A percentile compares a stretch with the other conserved stretches of the same genome.
Evolutionary conservation across 2,329 filamentous ascomycete genomes (phyloP).

Genomic region (Botrytis medusae): DNA sequence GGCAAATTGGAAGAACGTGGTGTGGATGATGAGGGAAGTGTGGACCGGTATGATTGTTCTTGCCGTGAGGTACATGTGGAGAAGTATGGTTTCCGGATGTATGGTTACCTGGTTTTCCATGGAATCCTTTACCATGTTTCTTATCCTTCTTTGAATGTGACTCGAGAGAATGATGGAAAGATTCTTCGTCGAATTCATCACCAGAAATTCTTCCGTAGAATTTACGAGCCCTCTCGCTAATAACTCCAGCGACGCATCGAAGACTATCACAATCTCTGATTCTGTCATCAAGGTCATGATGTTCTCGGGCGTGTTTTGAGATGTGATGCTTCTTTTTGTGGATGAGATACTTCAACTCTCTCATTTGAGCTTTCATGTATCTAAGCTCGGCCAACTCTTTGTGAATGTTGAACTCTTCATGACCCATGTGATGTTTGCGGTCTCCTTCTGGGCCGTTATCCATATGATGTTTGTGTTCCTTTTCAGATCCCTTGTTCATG

Average conservation of each 20-base stretch:
- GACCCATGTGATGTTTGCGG: neutral
- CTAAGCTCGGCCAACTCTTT: slow-evolving; percentile 48
- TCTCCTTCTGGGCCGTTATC: neutral
- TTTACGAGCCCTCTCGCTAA: slow-evolving; percentile 42
- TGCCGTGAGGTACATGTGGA: slow-evolving; percentile 21
- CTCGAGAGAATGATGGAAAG: slow-evolving; percentile 11
- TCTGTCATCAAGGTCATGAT: slow-evolving; percentile 40
- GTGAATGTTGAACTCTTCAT: slow-evolving; percentile 40
- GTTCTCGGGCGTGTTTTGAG: slow-evolving; percentile 37
- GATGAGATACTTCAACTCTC: slow-evolving; percentile 47
- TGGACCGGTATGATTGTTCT: slow-evolving; percentile 35
- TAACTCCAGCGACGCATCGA: slow-evolving; percentile 46
- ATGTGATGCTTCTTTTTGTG: slow-evolving; percentile 43
- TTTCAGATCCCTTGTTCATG: neutral
- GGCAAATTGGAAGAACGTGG: slow-evolving; percentile 33
- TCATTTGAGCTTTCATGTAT: slow-evolving; percentile 45
- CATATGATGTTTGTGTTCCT: neutral
- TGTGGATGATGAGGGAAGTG: slow-evolving; percentile 30
- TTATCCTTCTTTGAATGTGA: slow-evolving; percentile 16
- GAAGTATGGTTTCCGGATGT: slow-evolving; percentile 24
- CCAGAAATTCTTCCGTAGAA: slow-evolving; percentile 39
- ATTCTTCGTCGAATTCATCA: slow-evolving; percentile 25
- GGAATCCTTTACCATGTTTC: neutral
- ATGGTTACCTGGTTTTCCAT: slow-evolving; percentile 24
- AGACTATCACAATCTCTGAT: slow-evolving; percentile 44